phyloP scores from a whole-genome alignment of 306 rosid species.

The Inga leiocalycina region DNA sequence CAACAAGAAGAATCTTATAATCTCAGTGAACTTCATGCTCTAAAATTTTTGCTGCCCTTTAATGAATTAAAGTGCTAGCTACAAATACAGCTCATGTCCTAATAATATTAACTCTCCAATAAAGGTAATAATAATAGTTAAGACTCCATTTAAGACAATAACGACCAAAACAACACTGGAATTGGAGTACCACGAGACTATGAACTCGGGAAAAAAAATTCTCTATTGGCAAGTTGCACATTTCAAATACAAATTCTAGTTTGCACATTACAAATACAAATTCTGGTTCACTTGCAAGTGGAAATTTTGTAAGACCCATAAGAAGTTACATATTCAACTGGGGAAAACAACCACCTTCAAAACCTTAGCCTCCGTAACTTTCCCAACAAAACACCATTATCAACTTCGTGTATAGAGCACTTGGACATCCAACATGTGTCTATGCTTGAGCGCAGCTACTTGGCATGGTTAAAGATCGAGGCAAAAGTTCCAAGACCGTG shows the following conservation, averaged over 20 bases:
- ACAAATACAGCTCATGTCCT: neutral
- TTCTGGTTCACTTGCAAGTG: conserved; percentile 19
- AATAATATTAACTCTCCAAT: neutral
- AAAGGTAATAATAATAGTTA: neutral
- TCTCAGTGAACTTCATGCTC: neutral
- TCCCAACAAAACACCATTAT: conserved; percentile 21
- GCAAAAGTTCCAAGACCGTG: neutral
- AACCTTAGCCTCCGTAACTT: conserved; percentile 25
- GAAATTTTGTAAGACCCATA: conserved; percentile 11
- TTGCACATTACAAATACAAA: neutral
- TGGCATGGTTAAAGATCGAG: neutral
- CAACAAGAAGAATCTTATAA: neutral
- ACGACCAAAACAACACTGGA: neutral
- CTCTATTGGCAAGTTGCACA: neutral
- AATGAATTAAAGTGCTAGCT: neutral
- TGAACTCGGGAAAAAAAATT: neutral
- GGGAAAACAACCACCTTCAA: conserved; percentile 6
- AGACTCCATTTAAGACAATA: neutral
- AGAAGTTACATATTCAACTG: neutral
- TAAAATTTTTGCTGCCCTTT: neutral
- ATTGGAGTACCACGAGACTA: neutral
- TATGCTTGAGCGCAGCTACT: neutral
- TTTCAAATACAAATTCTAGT: neutral
- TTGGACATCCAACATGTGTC: conserved; percentile 2
- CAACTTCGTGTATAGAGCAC: conserved; percentile 24